These are phyloP conservation scores for Rhizoctonia solani DNA, from an alignment of 1,284 basidiomycete species.

Conservation along the genomic window DNA sequence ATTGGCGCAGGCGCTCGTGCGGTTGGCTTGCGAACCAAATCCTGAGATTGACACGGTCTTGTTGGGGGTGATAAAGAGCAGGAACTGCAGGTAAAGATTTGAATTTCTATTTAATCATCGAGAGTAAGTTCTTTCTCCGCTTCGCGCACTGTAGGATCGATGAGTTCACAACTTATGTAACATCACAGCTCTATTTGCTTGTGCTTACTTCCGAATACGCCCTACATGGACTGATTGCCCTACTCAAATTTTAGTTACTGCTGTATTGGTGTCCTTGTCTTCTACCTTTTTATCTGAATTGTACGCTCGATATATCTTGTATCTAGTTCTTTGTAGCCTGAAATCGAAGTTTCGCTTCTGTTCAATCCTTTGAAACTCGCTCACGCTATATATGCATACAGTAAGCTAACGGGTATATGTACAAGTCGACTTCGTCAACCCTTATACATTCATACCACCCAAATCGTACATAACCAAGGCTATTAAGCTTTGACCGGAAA, in stretches of 20 bases:
- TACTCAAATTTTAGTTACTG: too few relatives aligned
- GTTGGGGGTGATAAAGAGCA: neutral
- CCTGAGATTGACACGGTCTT: neutral
- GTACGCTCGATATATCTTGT: too few relatives aligned
- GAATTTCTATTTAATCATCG: slow-evolving; percentile 4
- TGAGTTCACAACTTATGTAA: slow-evolving; percentile 31
- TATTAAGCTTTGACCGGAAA: too few relatives aligned
- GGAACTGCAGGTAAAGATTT: neutral
- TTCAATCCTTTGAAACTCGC: too few relatives aligned
- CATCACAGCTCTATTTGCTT: neutral
- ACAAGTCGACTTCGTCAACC: too few relatives aligned
- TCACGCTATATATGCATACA: too few relatives aligned
- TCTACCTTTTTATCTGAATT: neutral
- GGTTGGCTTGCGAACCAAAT: slow-evolving; percentile 54
- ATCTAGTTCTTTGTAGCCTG: too few relatives aligned
- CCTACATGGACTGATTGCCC: too few relatives aligned
- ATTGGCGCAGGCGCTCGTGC: slow-evolving; percentile 75
- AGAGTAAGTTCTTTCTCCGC: neutral
- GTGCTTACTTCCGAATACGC: neutral
- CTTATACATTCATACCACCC: too few relatives aligned
- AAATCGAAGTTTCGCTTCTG: too few relatives aligned
- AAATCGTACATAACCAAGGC: too few relatives aligned
- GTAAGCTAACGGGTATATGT: too few relatives aligned
- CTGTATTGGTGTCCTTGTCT: neutral
- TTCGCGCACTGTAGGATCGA: neutral